Evolutionary conservation across 2,329 filamentous ascomycete species (phyloP).

Genomic region (Arthrobotrys megalospora): DNA sequence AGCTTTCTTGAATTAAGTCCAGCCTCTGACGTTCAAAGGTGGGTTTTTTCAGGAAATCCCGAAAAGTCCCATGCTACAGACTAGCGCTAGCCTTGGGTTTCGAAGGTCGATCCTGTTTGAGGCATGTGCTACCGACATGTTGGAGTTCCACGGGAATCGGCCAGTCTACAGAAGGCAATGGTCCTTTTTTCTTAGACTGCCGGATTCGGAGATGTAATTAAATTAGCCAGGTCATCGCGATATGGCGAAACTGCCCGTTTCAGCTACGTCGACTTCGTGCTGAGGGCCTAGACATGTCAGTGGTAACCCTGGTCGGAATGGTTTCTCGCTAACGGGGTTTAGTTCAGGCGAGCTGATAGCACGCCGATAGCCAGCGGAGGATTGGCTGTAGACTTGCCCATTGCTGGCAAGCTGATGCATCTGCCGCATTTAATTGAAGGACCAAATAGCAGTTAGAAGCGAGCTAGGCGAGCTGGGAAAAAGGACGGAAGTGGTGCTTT

Average conservation of each 20-base stretch:
- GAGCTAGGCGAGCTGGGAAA: conserved; percentile 43
- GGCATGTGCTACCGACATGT: conserved; percentile 50
- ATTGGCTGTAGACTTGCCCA: conserved; percentile 46
- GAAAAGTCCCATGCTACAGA: conserved; percentile 17
- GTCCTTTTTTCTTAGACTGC: background rate
- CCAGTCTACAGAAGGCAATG: conserved; percentile 16
- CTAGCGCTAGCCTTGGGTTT: conserved; percentile 23
- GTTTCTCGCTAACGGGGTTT: conserved; percentile 53
- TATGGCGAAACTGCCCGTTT: conserved; percentile 20
- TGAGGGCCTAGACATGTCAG: conserved; percentile 16
- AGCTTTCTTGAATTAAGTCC: conserved; percentile 10
- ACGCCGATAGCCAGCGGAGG: conserved; percentile 43
- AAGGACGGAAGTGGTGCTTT: conserved; percentile 29
- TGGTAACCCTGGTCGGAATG: conserved; percentile 35
- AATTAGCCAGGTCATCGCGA: conserved; percentile 23
- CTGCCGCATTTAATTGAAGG: conserved; percentile 46
- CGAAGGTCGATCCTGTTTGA: conserved; percentile 27
- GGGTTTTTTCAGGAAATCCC: conserved; percentile 10
- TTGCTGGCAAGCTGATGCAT: conserved; percentile 56
- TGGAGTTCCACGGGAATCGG: conserved; percentile 19
- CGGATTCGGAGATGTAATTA: background rate
- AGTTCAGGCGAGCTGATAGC: conserved; percentile 46
- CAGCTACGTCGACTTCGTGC: background rate
- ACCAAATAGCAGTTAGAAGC: conserved; percentile 53
- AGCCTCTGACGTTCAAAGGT: conserved; percentile 38